phyloP scores from a whole-genome alignment of 116 monocot species.

The Posidonia oceanica region DNA sequence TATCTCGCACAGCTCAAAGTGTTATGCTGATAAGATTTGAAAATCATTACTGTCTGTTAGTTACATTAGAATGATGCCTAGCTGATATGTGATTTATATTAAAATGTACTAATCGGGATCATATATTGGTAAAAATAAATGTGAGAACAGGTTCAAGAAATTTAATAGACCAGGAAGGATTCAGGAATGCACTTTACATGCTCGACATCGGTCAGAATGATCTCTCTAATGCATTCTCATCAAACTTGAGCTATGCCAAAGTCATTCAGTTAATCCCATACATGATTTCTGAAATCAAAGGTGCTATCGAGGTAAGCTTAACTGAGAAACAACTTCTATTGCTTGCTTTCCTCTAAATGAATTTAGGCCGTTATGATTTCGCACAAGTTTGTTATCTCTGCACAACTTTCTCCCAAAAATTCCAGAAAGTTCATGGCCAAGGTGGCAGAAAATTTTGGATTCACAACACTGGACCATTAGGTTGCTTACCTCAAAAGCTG shows the following conservation, averaged over 20 bases:
- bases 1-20: too few relatives aligned
- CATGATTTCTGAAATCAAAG: conserved; percentile 38
- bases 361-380: not conserved
- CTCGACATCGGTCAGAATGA: conserved; percentile 84
- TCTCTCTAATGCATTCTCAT: conserved; percentile 27
- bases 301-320: conserved; percentile 29
- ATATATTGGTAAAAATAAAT: not conserved
- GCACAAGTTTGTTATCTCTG: not conserved
- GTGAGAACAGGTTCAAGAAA: conserved; percentile 24
- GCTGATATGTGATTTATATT: not conserved
- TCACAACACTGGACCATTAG: conserved; percentile 60
- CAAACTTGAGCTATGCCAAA: conserved; percentile 28
- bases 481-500: conserved; percentile 58
- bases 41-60: too few relatives aligned
- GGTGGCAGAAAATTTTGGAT: conserved; percentile 60
- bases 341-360: not conserved
- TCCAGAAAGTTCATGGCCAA: conserved; percentile 32
- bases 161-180: conserved; percentile 37
- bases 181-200: conserved; percentile 39
- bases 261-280: conserved; percentile 27
- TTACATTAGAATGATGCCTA: not conserved
- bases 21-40: too few relatives aligned
- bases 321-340: not conserved
- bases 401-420: not conserved
- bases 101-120: not conserved